A percentile compares a stretch with the other conserved stretches of the same genome.
phyloP scores from a whole-genome alignment of 2,329 filamentous ascomycete species.

The Alternaria dauci region DNA sequence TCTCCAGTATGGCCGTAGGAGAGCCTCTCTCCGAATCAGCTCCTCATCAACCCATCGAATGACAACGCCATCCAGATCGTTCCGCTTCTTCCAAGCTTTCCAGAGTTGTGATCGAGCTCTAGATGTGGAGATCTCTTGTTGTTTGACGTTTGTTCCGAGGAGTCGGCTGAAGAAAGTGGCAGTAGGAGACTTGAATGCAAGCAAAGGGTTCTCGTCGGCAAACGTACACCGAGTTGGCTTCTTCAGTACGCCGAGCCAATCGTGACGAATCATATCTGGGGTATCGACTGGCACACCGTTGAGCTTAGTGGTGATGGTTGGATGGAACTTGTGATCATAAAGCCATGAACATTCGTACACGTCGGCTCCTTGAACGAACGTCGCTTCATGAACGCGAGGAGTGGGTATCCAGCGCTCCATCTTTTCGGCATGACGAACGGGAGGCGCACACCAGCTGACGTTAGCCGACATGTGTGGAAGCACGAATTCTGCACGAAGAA shows the following conservation, averaged over 20 bases:
- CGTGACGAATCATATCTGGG: constrained; percentile 63
- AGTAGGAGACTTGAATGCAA: constrained; percentile 55
- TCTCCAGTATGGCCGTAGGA: constrained; percentile 51
- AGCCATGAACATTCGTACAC: constrained; percentile 60
- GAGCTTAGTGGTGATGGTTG: constrained; percentile 52
- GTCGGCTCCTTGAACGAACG: constrained; percentile 62
- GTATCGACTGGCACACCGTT: constrained; percentile 62
- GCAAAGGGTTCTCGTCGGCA: constrained; percentile 61
- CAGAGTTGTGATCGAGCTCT: constrained; percentile 51
- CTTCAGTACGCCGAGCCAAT: constrained; percentile 52
- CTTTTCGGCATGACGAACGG: constrained; percentile 59
- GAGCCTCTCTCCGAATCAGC: constrained; percentile 46
- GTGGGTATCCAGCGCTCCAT: constrained; percentile 65
- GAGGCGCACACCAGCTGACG: constrained; percentile 64
- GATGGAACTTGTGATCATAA: constrained; percentile 53
- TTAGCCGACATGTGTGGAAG: constrained; percentile 63
- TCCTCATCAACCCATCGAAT: constrained; percentile 54
- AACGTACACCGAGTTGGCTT: constrained; percentile 51
- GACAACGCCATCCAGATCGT: constrained; percentile 50
- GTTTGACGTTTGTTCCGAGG: constrained; percentile 52
- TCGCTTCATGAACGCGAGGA: constrained; percentile 63
- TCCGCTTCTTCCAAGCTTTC: constrained; percentile 53
- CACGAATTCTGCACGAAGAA: constrained; percentile 64
- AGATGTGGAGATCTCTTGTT: constrained; percentile 50
- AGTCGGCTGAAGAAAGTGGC: constrained; percentile 45